Evolutionary conservation across 345 rosid genomes (phyloP), one percentile per base, ranked within the genome.

Genomic region (Boechera divaricarpa): DNA sequence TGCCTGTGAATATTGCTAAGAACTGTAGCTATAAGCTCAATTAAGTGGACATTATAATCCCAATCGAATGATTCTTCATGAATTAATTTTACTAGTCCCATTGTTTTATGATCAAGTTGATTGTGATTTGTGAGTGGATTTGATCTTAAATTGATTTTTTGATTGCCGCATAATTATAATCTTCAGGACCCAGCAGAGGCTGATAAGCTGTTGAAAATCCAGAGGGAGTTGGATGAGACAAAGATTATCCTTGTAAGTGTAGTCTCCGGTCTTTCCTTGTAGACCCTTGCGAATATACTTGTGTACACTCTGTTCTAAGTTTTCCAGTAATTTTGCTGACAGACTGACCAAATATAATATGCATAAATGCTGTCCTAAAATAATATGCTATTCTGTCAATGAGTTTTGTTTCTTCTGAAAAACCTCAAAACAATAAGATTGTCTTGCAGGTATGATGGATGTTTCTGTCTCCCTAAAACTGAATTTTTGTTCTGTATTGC

Each of bases 131-230:
- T 73, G 59, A 51, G 9, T 58, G 54, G 35, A 13, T 53, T 53
- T 62, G 53, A 39, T 61, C 3, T 73, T 21, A 0, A 35, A 18
- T 4, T 56, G 3, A 24, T 83, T 75, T 15, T 62, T 47, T 36
- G 63, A 18, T 74, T 53, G 26, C 33, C 55, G 8, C 1, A 13
- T 41, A 32, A 32, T 61, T 80, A 47, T 16, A 29, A 75, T 60
- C 76, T 72, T 75, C 87, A 95, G 99, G 98, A 95, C 78, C 99
- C 98, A 74, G 97, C 94, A 10, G 99, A 95, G 83, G 99, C 99
- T 5, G 99, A 91, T 79, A 96, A 93, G 80, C 85, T 93, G 81
- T 73, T 96, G 89, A 96, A 87, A 86, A 96, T 93, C 76, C 99
- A 93, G 81, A 90, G 95, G 85, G 98, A 93, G 78, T 87, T 96